These are phyloP conservation scores for Penicillium tannophilum DNA, from an alignment of 495 filamentous ascomycete species.

Conservation along the genomic window DNA sequence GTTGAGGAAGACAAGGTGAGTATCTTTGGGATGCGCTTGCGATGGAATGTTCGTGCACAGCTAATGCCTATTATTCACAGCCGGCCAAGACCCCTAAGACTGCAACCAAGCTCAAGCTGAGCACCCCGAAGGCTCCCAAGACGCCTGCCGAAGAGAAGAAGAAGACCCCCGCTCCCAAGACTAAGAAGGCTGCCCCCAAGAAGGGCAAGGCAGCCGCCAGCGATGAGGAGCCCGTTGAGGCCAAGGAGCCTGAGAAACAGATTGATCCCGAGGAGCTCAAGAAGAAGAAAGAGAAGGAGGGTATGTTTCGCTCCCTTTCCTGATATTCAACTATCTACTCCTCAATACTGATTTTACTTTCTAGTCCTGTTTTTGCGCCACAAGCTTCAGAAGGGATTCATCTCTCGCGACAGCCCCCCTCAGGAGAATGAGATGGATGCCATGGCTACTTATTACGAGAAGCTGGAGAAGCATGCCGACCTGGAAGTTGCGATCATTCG, in stretches of 20 bases:
- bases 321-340: not conserved
- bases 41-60: not conserved
- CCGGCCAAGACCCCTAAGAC: constrained; percentile 64
- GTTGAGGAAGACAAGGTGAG: constrained; percentile 70
- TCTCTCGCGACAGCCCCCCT: constrained; percentile 76
- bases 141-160: constrained; percentile 47
- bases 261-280: constrained; percentile 62
- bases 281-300: constrained; percentile 67
- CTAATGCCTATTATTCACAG: constrained; percentile 25
- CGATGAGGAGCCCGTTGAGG: constrained; percentile 45
- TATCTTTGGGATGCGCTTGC: constrained; percentile 3
- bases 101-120: constrained; percentile 54
- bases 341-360: constrained; percentile 11
- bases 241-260: constrained; percentile 56
- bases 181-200: constrained; percentile 53
- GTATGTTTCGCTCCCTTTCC: constrained; percentile 40
- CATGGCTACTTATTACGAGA: constrained; percentile 78
- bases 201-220: constrained; percentile 50
- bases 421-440: constrained; percentile 85
- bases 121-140: constrained; percentile 57
- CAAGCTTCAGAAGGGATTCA: constrained; percentile 87
- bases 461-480: constrained; percentile 76
- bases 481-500: constrained; percentile 85
- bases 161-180: constrained; percentile 59
- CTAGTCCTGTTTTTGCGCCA: constrained; percentile 81